These are phyloP conservation scores for Pseudocercospora fijiensis DNA, from an alignment of 2,329 filamentous ascomycete genomes.

Conservation along the genomic window DNA sequence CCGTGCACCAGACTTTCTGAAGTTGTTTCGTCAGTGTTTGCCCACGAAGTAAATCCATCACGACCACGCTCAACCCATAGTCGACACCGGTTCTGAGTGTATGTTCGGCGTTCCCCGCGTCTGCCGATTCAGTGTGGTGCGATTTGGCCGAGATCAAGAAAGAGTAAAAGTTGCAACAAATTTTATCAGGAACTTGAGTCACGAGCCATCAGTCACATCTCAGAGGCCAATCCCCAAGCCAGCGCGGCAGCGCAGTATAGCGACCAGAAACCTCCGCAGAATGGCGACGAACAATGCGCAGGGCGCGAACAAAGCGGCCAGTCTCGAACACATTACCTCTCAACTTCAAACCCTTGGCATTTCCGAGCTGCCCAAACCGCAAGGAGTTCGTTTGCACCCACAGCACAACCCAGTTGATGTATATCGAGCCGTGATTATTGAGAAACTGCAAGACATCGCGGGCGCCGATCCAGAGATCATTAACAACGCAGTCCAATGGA, in stretches of 20 bases:
- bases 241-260: not conserved
- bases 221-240: conserved; percentile 4
- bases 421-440: conserved; percentile 74
- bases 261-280: not conserved
- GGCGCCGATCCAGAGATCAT: conserved; percentile 70
- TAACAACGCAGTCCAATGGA: conserved; percentile 76
- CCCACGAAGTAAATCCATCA: not conserved
- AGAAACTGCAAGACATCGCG: conserved; percentile 65
- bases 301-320: conserved; percentile 13
- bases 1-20: not conserved
- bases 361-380: conserved; percentile 29
- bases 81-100: conserved; percentile 7
- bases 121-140: conserved; percentile 11
- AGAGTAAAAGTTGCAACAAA: conserved; percentile 13
- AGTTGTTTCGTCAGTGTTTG: not conserved
- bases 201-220: conserved; percentile 19
- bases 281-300: conserved; percentile 28
- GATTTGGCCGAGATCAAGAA: conserved; percentile 7
- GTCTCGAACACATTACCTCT: conserved; percentile 32
- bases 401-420: conserved; percentile 74
- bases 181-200: conserved; percentile 16
- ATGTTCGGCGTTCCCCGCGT: conserved; percentile 15
- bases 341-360: conserved; percentile 35
- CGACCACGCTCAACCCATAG: not conserved
- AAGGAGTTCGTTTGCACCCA: conserved; percentile 50